These are phyloP conservation scores for Lumnitzera littorea DNA, from an alignment of 345 rosid species.

Conservation along the genomic window DNA sequence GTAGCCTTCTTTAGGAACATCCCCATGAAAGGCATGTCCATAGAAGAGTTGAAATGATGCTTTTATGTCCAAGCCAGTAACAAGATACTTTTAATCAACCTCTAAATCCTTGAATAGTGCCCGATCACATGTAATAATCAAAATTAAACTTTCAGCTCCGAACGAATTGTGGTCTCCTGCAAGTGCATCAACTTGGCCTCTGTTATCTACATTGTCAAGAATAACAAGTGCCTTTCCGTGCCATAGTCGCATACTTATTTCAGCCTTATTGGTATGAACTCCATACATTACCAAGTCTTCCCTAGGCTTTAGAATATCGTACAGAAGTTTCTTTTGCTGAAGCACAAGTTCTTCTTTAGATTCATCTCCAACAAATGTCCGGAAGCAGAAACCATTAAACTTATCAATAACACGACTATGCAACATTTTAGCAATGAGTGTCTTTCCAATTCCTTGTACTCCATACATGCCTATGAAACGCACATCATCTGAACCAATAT, in stretches of 20 bases:
- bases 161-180: constrained; percentile 2
- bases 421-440: constrained; percentile 2
- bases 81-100: neutral
- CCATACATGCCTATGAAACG: constrained; percentile 5
- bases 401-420: neutral
- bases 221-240: constrained; percentile 2
- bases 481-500: neutral
- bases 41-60: constrained; percentile 7
- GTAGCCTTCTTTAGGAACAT: constrained; percentile 3
- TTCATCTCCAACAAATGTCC: constrained; percentile 1
- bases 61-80: neutral
- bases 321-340: constrained; percentile 8
- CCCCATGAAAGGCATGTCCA: neutral
- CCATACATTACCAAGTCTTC: neutral
- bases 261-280: neutral
- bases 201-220: neutral
- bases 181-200: neutral
- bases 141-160: constrained; percentile 4
- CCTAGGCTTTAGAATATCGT: neutral
- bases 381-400: constrained; percentile 12
- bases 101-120: neutral
- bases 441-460: constrained; percentile 11
- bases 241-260: neutral
- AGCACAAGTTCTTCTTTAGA: neutral
- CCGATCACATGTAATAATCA: constrained; percentile 7